Percentiles rank a stretch among this genome's conserved stretches.
Evolutionary conservation across 345 rosid genomes (phyloP).

Genomic region (Gynandropsis gynandra): DNA sequence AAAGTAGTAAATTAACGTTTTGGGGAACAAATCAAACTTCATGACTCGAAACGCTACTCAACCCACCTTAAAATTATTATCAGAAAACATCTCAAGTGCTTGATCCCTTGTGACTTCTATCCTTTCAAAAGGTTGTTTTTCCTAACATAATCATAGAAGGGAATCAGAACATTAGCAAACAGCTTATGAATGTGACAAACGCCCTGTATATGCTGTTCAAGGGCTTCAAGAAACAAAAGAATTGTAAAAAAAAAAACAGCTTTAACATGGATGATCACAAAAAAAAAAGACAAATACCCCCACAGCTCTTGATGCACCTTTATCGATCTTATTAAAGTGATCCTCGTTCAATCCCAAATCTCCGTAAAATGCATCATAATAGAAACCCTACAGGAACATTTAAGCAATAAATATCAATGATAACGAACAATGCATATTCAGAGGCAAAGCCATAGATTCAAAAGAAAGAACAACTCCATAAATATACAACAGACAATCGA

Average conservation of each 20-base stretch:
- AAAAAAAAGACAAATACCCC: constrained; percentile 32
- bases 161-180: not conserved
- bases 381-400: constrained; percentile 55
- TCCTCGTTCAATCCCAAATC: constrained; percentile 60
- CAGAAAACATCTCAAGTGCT: constrained; percentile 72
- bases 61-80: constrained; percentile 72
- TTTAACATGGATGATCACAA: not conserved
- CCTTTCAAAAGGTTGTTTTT: constrained; percentile 74
- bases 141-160: constrained; percentile 29
- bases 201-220: no score
- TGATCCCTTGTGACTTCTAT: constrained; percentile 69
- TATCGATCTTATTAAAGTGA: constrained; percentile 56
- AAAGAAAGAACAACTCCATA: not conserved
- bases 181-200: no score
- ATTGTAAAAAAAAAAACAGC: not conserved
- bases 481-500: not conserved
- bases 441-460: not conserved
- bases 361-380: constrained; percentile 80
- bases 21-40: not conserved
- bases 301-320: constrained; percentile 45
- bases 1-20: no score
- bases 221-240: not conserved
- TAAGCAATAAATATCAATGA: not conserved
- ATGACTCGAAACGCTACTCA: not conserved
- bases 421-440: not conserved